Conservation (phyloP, 1,284 basidiomycete species). For the Singerocomus rubriflavus region DNA sequence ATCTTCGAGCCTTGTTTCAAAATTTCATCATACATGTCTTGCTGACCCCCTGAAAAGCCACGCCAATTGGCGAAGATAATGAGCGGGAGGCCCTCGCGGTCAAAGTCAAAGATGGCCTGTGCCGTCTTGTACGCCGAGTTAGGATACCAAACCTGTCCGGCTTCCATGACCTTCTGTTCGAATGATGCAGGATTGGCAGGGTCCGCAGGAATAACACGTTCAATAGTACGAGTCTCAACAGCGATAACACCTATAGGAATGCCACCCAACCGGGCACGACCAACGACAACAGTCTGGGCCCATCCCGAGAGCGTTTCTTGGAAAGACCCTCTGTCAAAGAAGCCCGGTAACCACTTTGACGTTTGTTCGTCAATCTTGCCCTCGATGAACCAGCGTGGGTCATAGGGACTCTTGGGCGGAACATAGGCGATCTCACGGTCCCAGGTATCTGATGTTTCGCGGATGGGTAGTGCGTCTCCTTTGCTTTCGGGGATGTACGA, state of each 20-base stretch:
- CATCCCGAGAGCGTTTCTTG: constrained; percentile 94
- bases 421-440: constrained; percentile 90
- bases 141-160: constrained; percentile 99
- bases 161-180: constrained; percentile 98
- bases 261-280: constrained; percentile 93
- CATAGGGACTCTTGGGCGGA: constrained; percentile 94
- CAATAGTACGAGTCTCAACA: constrained; percentile 96
- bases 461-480: constrained; percentile 75
- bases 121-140: constrained; percentile 99
- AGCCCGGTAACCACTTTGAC: constrained; percentile 78
- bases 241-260: constrained; percentile 98
- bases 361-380: constrained; percentile 87
- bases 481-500: constrained; percentile 88
- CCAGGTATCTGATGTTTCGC: constrained; percentile 75
- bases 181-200: constrained; percentile 98
- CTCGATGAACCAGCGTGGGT: constrained; percentile 97
- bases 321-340: constrained; percentile 97
- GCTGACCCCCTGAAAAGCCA: constrained; percentile 99
- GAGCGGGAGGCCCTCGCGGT: constrained; percentile 93
- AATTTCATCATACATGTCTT: constrained; percentile 97
- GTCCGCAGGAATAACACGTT: constrained; percentile 95
- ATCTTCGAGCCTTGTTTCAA: constrained; percentile 96
- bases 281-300: constrained; percentile 98
- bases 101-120: constrained; percentile 98
- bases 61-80: constrained; percentile 99